Base-by-base conservation (phyloP, 345 rosid species). In the Heritiera fomes region DNA sequence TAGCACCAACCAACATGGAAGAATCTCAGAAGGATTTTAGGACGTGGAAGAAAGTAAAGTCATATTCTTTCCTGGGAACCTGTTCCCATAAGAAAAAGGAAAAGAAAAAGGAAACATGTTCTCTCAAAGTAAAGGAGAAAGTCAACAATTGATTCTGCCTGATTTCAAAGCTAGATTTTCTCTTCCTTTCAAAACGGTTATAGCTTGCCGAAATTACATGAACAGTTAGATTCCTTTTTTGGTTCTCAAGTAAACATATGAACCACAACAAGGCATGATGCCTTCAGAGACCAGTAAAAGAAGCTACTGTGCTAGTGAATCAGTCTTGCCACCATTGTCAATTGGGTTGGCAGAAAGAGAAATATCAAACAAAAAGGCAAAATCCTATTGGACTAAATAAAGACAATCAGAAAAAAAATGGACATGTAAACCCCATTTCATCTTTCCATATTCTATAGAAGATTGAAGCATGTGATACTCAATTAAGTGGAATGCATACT, bases 401-500 rank as follows among this genome's bases (percentile, higher is more conserved):
- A 78, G 78, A 59, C n/a, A 75, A 58, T 69, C 34, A 38, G 49
- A 8, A 20, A 58, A 58, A 23, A 23, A 23, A 45, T 23, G 0
- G 2, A 28, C 81, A 73, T 60, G 14, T 66, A 73, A 8, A 28
- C n/a, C 15, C 68, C n/a, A 78, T 69, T 61, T 77, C 85, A 78
- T 75, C 71, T 52, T 81, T 80, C 75, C 65, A 78, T 83, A 76
- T 86, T 81, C 81, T 60, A 41, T 17, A 32, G 70, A 49, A 73
- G 83, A 82, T 75, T 64, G 79, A 82, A 71, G 89, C 83, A 86
- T 89, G 83, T 81, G 89, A 85, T 87, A 74, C 88, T 85, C 75
- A 53, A 52, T 80, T 50, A 56, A 88, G 89, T 89, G 91, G 91
- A 85, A 84, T 85, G 85, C 93, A 78, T 60, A 85, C 87, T 89